phyloP scores from a whole-genome alignment of 2,329 filamentous ascomycete species.

The Colletotrichum costaricense region DNA sequence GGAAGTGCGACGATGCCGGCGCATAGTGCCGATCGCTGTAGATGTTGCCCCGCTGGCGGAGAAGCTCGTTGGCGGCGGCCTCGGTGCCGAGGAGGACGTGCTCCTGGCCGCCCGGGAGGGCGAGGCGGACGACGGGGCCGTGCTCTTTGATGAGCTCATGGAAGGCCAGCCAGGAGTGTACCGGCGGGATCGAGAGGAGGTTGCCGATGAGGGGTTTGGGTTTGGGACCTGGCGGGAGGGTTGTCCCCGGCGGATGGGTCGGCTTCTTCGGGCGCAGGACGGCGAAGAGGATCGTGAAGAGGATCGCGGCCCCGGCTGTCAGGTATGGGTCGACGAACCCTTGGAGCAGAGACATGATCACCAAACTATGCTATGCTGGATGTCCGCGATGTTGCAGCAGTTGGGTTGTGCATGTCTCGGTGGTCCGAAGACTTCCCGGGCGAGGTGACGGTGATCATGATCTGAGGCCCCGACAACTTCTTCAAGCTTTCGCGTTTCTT shows the following conservation, averaged over 20 bases:
- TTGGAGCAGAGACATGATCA: neutral
- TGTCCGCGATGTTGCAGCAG: neutral
- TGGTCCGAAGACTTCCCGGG: neutral
- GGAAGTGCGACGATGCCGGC: slow-evolving; percentile 47
- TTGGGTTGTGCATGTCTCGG: neutral
- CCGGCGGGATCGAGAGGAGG: slow-evolving; percentile 46
- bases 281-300: slow-evolving; percentile 8
- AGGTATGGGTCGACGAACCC: slow-evolving; percentile 17
- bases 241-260: slow-evolving; percentile 22
- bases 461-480: neutral
- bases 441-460: neutral
- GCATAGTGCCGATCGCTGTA: slow-evolving; percentile 50
- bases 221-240: slow-evolving; percentile 28
- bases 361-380: no score
- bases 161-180: slow-evolving; percentile 55
- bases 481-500: slow-evolving; percentile 8
- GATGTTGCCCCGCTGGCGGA: slow-evolving; percentile 51
- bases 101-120: slow-evolving; percentile 50
- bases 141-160: slow-evolving; percentile 47
- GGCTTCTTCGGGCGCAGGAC: neutral
- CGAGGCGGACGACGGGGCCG: slow-evolving; percentile 55
- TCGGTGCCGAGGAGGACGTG: slow-evolving; percentile 51
- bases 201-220: slow-evolving; percentile 44
- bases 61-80: slow-evolving; percentile 53
- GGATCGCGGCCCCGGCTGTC: neutral